These are phyloP conservation scores for Piloderma croceum DNA, from an alignment of 768 basidiomycete species.

Conservation along the genomic window DNA sequence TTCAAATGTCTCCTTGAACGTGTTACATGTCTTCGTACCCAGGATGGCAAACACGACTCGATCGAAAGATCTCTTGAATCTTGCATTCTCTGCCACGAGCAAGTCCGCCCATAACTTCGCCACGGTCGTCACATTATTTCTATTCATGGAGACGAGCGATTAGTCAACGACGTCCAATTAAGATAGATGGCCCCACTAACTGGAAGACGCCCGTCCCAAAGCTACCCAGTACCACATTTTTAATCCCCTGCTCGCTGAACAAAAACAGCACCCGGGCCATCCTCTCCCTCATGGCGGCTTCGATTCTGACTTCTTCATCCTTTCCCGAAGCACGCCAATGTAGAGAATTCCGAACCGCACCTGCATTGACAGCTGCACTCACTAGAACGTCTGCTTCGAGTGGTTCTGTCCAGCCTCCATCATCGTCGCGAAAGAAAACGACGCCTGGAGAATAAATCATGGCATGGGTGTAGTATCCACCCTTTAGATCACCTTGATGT, in stretches of 20 bases:
- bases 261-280: constrained; percentile 64
- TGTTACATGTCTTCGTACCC: neutral
- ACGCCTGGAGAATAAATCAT: constrained; percentile 72
- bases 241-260: constrained; percentile 56
- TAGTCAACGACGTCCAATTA: too few relatives aligned
- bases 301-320: constrained; percentile 36
- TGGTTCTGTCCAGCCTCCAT: constrained; percentile 51
- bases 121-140: neutral
- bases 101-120: neutral
- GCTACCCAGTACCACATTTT: constrained; percentile 61
- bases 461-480: constrained; percentile 68
- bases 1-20: neutral
- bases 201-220: constrained; percentile 80
- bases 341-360: constrained; percentile 32
- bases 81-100: neutral
- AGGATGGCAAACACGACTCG: neutral
- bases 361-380: constrained; percentile 72
- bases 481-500: constrained; percentile 44
- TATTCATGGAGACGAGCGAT: too few relatives aligned
- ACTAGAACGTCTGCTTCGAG: constrained; percentile 62
- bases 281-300: constrained; percentile 56
- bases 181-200: too few relatives aligned
- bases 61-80: neutral
- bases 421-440: constrained; percentile 57
- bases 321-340: constrained; percentile 10